Evolutionary conservation across 1,139 yeast species (phyloP), one percentile per base, ranked within the genome.

Genomic region (Suhomyces ambrosiae): DNA sequence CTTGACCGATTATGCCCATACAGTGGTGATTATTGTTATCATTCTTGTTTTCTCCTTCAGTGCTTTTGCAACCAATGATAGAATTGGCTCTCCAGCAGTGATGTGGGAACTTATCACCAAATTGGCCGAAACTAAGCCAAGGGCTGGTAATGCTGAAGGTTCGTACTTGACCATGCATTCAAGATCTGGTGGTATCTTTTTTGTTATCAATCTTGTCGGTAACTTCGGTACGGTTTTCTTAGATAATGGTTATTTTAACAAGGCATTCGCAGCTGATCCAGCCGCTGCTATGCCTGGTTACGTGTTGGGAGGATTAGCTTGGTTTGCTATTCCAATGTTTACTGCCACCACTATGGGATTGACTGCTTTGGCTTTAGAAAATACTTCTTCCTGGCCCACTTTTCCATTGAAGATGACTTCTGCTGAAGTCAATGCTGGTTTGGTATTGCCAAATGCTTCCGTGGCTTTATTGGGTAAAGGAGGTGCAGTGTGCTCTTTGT

Each of bases 201-300:
- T 86, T 49, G 88, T 86, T 27, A 83, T 86, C 56, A 86, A 87
- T 62, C 69, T 86, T 48, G 85, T 86, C 33, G 96, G 96, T 43
- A 86, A 86, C 63, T 86, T 87, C 51, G 95, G 95, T 39, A 86
- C 95, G 15, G 95, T 87, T 15, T 87, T 86, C 59, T 68, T 88
- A 54, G 96, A 88, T 58, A 85, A 85, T 51, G 95, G 95, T 27
- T 89, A 88, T 64, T 88, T 90, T 82, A 85, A 86, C 64, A 85
- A 86, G 64, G 95, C 95, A 5, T 85, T 88, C 60, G 90, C 95
- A 32, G 86, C 95, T 9, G 73, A 82, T 46, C 94, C 96, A 12
- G 84, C 80, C 3, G 82, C 94, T 25, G 87, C 95, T 21, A 70
- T 88, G 52, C 92, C 94, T n/a, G 96, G 96, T 12, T 88, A 89